Evolutionary conservation across 1,139 yeast genomes (phyloP), one percentile per base, ranked within the genome.

Genomic region (Candida tropicalis): DNA sequence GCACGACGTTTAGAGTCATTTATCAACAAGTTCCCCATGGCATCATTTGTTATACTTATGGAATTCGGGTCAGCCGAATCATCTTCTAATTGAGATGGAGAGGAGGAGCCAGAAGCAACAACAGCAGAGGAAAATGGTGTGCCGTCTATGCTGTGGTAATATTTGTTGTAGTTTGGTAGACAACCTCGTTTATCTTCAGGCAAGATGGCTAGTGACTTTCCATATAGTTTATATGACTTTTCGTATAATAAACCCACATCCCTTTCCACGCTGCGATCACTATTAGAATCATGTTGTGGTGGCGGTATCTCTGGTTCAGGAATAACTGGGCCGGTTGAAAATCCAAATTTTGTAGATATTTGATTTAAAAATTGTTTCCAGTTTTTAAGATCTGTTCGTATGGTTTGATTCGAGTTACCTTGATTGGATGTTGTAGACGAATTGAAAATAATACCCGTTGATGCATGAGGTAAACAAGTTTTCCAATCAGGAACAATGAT

Each of bases 401-500:
- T 33, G 3, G 46, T 48, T 40, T 48, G 51, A 28, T 43, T 45
- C 12, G 46, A 12, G 31, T 52, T 54, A 23, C 49, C 52, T 35
- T 52, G 64, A 49, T 53, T 58, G 18, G 64, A 57, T 10, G 69
- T 63, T n/a, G 68, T 60, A 2, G 56, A 51, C 23, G 38, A 41
- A 31, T 46, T 46, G 25, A 44, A 42, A 11, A 46, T 23, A 5
- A 33, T 39, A 23, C 42, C 26, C 5, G 38, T 32, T 5, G 62
- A 52, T n/a, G 65, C 73, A 9, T 45, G 48, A 0, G 75, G 74
- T 18, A 73, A 57, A 46, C 78, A 73, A 38, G 52, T 55, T 24
- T 63, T 57, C 79, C 79, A 73, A 40, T 63, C 62, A 4, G 79
- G 79, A 2, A 73, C 78, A 36, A 73, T 69, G 12, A 66, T 54